These are phyloP conservation scores for Ulota crispa DNA, from an alignment of 225 moss, liverwort and hornwort species.

Conservation along the genomic window DNA sequence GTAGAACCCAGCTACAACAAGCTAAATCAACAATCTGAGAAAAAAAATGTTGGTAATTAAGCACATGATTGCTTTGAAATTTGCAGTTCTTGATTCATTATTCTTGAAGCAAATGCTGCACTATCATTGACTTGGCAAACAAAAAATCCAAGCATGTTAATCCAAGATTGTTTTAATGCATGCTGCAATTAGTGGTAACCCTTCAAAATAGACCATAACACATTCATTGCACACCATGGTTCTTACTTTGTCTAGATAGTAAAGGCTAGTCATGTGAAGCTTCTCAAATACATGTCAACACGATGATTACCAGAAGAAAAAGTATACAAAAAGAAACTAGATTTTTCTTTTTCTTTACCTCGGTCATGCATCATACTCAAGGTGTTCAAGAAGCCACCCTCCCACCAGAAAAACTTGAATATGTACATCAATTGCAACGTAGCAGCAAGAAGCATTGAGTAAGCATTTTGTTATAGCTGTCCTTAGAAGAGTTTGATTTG, in stretches of 20 bases:
- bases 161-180: not conserved
- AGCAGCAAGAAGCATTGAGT: conserved; percentile 72
- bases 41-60: not conserved
- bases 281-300: not conserved
- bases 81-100: not conserved
- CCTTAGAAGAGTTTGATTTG: not conserved
- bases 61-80: not conserved
- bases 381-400: conserved; percentile 73
- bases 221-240: not conserved
- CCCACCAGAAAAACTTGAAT: conserved; percentile 91
- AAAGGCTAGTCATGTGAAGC: not conserved
- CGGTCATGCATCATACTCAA: conserved; percentile 91
- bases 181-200: not conserved
- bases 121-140: not conserved
- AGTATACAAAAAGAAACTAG: not conserved
- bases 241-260: not conserved
- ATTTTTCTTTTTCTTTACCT: conserved; percentile 30
- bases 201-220: not conserved
- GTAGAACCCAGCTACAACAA: conserved; percentile 82
- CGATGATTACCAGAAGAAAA: not conserved
- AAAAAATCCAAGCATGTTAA: not conserved
- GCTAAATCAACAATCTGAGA: conserved; percentile 23
- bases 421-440: conserved; percentile 75
- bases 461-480: not conserved
- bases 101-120: not conserved